A percentile compares a stretch with the other conserved stretches of the same genome.
phyloP scores from a whole-genome alignment of 75 land plant species.

The Cupressus sempervirens region DNA sequence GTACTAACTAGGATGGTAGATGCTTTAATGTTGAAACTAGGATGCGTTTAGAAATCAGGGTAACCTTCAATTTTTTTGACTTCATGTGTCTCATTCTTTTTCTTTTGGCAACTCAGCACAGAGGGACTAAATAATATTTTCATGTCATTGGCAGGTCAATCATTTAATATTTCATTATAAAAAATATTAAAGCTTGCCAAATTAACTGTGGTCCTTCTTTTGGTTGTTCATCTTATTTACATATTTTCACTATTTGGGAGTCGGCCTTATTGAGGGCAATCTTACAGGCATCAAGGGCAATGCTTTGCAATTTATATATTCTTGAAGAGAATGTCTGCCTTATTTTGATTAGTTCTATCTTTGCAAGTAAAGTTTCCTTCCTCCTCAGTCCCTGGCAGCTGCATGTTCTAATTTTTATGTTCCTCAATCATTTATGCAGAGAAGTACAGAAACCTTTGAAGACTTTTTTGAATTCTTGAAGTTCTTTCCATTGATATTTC shows the following conservation, averaged over 20 bases:
- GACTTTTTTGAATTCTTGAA: not conserved
- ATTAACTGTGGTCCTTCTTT: not conserved
- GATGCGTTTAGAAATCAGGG: not conserved
- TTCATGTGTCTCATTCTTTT: not conserved
- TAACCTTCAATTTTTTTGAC: not conserved
- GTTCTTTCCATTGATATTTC: not conserved
- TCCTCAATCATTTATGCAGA: not conserved
- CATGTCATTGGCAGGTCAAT: not conserved
- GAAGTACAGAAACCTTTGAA: not conserved
- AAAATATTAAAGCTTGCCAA: not conserved
- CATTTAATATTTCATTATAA: not conserved
- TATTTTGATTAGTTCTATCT: not conserved
- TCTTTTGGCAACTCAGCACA: not conserved
- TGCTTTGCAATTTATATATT: not conserved
- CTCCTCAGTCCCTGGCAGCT: not conserved
- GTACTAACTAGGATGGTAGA: not conserved
- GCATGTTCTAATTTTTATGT: not conserved
- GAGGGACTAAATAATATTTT: not conserved
- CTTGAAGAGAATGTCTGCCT: not conserved
- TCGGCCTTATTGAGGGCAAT: not conserved
- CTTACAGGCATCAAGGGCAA: not conserved
- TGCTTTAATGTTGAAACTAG: not conserved
- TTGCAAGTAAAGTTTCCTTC: not conserved
- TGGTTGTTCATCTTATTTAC: not conserved
- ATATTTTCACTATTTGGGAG: conserved; percentile 1